Conservation (phyloP, 345 rosid species). For the Salix dunnii region DNA sequence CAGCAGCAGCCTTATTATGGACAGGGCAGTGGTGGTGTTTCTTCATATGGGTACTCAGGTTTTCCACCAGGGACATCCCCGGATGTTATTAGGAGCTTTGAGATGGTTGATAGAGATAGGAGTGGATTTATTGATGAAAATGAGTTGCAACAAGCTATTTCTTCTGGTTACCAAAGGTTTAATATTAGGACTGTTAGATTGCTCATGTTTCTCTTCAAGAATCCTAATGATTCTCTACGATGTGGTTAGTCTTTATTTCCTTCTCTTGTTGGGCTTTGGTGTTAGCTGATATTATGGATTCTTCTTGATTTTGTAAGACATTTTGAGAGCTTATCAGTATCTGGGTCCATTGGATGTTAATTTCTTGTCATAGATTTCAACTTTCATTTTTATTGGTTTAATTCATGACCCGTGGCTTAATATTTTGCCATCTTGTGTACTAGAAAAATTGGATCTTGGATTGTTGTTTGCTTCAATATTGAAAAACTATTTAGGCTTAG, state of each 20-base stretch:
- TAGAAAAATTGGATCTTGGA: background rate
- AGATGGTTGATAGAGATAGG: slow-evolving; percentile 57
- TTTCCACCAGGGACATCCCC: slow-evolving; percentile 54
- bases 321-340: background rate
- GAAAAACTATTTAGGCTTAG: background rate
- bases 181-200: slow-evolving; percentile 47
- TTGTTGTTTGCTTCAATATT: background rate
- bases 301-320: background rate
- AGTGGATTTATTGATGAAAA: slow-evolving; percentile 63
- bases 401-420: background rate
- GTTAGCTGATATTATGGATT: background rate
- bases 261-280: background rate
- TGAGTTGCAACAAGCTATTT: slow-evolving; percentile 57
- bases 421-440: background rate
- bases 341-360: background rate
- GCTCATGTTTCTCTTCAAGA: slow-evolving; percentile 65
- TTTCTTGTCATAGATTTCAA: background rate
- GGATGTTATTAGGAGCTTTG: slow-evolving; percentile 50
- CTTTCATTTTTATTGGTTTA: background rate
- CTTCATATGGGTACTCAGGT: slow-evolving; percentile 16
- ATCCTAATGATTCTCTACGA: slow-evolving; percentile 41
- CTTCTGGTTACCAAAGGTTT: slow-evolving; percentile 48
- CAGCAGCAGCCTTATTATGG: slow-evolving; percentile 7
- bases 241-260: slow-evolving; percentile 34
- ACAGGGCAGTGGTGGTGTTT: slow-evolving; percentile 19